Conservation (phyloP, 805 yeast species). For the Candida ovalis region DNA sequence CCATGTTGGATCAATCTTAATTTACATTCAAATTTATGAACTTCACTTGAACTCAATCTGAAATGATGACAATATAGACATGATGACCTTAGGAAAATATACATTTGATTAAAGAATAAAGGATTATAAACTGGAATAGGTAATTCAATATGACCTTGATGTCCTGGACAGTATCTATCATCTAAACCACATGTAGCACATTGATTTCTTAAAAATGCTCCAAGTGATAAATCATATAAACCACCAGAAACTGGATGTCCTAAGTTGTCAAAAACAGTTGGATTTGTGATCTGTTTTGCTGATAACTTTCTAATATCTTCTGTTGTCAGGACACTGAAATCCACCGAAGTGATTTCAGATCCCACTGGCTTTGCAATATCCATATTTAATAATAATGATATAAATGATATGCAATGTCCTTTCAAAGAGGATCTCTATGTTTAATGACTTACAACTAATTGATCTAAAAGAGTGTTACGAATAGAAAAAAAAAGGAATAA, state of each 20-base stretch:
- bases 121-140: conserved; percentile 97
- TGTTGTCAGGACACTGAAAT: conserved; percentile 79
- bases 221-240: conserved; percentile 88
- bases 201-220: conserved; percentile 84
- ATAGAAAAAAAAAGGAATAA: background rate
- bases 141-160: conserved; percentile 94
- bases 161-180: conserved; percentile 95
- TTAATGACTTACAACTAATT: background rate
- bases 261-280: conserved; percentile 90
- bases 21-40: conserved; percentile 74
- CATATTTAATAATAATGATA: conserved; percentile 42
- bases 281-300: conserved; percentile 93
- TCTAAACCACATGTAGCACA: conserved; percentile 96
- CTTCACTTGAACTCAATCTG: conserved; percentile 63
- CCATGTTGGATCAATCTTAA: conserved; percentile 85
- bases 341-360: conserved; percentile 87
- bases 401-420: background rate
- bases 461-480: too few relatives aligned
- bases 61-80: conserved; percentile 92
- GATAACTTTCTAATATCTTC: conserved; percentile 82
- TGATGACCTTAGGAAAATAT: conserved; percentile 72
- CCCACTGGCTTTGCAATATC: conserved; percentile 97
- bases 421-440: background rate
- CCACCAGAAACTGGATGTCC: conserved; percentile 97
- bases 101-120: conserved; percentile 87